Evolutionary conservation across 345 rosid genomes (phyloP), one percentile per base, ranked within the genome.

Genomic region (Rhizophora mangle): DNA sequence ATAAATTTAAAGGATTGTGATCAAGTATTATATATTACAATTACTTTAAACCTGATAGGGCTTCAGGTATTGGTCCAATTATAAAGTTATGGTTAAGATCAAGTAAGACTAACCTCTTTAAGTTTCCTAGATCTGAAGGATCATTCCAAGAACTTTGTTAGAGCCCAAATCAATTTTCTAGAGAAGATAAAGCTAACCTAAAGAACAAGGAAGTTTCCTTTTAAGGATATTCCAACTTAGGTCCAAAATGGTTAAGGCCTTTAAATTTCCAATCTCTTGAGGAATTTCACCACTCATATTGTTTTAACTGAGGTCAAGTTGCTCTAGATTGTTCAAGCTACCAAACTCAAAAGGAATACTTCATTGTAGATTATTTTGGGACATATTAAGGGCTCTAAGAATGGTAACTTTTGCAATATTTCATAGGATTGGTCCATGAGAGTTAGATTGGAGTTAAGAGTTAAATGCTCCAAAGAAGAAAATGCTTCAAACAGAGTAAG

Each of bases 281-380:
- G 87, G 84, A 46, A 84, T 75, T 75, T 80, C 73, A 63, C 87
- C 85, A 27, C 63, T 75, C 9, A 84, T 26, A 19, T 79, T 75
- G 80, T 80, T 84, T 74, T 79, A 71, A 61, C 87, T 80, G 10
- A 84, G 73, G 73, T 84, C 84, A 37, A 84, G 82, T 62, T 82
- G 81, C 70, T 77, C 74, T 63, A 84, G 63, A 49, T 60, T 80
- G 43, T 47, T 68, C 68, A 84, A 65, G 24, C 31, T 37, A 8
- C 80, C 76, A 65, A 84, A 53, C 70, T 77, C 80, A 60, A 19
- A 8, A 27, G 85, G 84, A 62, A 84, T 68, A 21, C 66, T 70
- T 18, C 85, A 85, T 21, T 59, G 71, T 2, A 84, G 49, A 65
- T 67, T 82, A 60, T 84, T 80, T 47, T 82, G 79, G 6, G 85